Evolutionary conservation across 352 stramenopile genomes (phyloP).

Genomic region (Globisporangium paroecandrum): DNA sequence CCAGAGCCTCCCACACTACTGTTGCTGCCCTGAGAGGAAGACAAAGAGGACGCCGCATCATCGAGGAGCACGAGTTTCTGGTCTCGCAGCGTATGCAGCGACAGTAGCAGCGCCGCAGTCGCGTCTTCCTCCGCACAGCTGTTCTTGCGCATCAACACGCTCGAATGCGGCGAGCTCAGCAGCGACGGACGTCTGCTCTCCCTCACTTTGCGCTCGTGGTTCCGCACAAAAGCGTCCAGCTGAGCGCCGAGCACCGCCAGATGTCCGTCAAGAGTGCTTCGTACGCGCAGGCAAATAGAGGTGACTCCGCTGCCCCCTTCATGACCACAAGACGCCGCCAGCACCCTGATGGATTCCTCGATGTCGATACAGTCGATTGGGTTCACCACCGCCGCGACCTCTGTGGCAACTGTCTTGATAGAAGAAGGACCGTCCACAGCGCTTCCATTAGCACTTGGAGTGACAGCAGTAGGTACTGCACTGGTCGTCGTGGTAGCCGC

Average conservation of each 20-base stretch:
- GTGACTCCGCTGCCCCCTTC: not conserved
- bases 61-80: slow-evolving; percentile 10
- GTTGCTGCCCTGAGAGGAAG: not conserved
- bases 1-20: not conserved
- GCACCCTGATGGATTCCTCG: slow-evolving; percentile 13
- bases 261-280: slow-evolving; percentile 13
- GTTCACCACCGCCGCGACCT: slow-evolving; percentile 7
- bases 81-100: slow-evolving; percentile 14
- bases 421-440: not conserved
- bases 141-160: slow-evolving; percentile 4
- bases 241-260: slow-evolving; percentile 17
- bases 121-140: not conserved
- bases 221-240: slow-evolving; percentile 12
- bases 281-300: slow-evolving; percentile 7
- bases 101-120: not conserved
- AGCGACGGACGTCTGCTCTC: not conserved
- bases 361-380: slow-evolving; percentile 12
- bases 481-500: not conserved
- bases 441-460: not conserved
- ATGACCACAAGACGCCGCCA: slow-evolving; percentile 5
- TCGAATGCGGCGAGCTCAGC: not conserved
- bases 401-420: not conserved
- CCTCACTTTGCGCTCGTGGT: slow-evolving; percentile 11
- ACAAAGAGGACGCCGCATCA: not conserved
- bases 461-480: not conserved